Conservation (phyloP, 2,329 filamentous ascomycete genomes). For the Cladosporium velox region DNA sequence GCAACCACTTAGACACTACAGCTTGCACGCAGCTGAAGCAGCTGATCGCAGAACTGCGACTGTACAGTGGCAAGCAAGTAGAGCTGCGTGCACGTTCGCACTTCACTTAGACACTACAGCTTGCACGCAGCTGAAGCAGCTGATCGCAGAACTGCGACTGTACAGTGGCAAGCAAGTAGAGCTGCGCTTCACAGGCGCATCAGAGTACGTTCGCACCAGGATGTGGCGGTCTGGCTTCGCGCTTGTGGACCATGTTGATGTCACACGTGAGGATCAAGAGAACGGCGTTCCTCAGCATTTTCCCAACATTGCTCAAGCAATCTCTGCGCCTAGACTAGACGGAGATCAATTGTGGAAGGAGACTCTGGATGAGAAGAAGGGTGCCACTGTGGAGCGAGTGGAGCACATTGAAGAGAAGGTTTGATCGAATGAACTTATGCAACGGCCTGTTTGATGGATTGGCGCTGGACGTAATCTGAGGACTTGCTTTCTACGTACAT, state of each 20-base stretch:
- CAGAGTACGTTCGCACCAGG: conserved; percentile 40
- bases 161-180: conserved; percentile 52
- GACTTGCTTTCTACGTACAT: conserved; percentile 5
- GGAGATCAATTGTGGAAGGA: neutral
- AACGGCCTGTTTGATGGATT: neutral
- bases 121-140: conserved; percentile 51
- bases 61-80: conserved; percentile 51
- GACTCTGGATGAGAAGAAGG: conserved; percentile 15
- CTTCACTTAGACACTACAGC: conserved; percentile 58
- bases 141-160: conserved; percentile 51
- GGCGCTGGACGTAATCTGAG: neutral
- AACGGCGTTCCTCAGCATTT: conserved; percentile 4
- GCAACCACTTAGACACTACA: conserved; percentile 57
- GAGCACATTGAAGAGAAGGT: conserved; percentile 17
- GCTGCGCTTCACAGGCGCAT: conserved; percentile 54
- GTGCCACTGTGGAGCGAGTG: conserved; percentile 3
- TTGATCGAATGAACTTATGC: neutral
- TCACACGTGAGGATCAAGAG: conserved; percentile 8
- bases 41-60: conserved; percentile 51
- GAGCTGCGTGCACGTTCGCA: conserved; percentile 47
- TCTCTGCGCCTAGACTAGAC: conserved; percentile 2
- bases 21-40: conserved; percentile 53
- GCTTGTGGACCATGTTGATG: conserved; percentile 25
- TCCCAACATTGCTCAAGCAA: neutral
- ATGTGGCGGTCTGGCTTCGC: conserved; percentile 29